Evolutionary conservation across 2,329 filamentous ascomycete genomes (phyloP).

Genomic region (Aspergillus sp.): DNA sequence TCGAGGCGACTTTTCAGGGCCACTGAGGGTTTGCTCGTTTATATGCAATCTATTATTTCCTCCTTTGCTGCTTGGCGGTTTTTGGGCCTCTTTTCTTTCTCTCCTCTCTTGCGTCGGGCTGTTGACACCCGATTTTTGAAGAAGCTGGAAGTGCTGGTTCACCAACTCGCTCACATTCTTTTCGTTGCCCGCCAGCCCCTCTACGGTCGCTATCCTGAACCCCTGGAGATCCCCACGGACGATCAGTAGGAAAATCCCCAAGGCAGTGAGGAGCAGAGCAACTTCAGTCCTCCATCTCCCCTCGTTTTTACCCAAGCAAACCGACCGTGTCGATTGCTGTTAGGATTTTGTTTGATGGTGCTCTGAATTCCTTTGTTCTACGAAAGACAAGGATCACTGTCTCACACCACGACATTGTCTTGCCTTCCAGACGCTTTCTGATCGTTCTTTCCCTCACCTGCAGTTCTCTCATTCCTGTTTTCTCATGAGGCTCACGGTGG

Average conservation of each 20-base stretch:
- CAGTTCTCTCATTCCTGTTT: not conserved
- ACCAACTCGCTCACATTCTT: conserved; percentile 19
- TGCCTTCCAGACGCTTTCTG: not conserved
- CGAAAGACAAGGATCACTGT: not conserved
- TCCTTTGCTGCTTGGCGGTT: conserved; percentile 14
- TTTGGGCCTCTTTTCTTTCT: conserved; percentile 7
- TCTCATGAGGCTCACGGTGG: not conserved
- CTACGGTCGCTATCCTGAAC: conserved; percentile 12
- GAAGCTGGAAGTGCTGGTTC: conserved; percentile 17
- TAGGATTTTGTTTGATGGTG: conserved; percentile 2
- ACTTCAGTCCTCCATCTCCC: conserved; percentile 1
- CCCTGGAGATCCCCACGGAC: not conserved
- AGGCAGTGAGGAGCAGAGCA: not conserved
- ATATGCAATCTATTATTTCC: conserved; percentile 15
- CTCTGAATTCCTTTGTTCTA: not conserved
- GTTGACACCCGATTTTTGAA: conserved; percentile 10
- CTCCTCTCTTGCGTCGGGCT: conserved; percentile 3
- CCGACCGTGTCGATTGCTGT: not conserved
- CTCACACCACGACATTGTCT: conserved; percentile 19
- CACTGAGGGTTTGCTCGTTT: conserved; percentile 6
- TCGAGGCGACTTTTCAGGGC: not conserved
- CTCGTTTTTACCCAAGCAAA: not conserved
- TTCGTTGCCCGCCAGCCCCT: conserved; percentile 20
- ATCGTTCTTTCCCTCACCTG: not conserved
- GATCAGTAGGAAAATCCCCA: conserved; percentile 1